A percentile compares a stretch with the other conserved stretches of the same genome.
Conservation (phyloP, 2,329 filamentous ascomycete species). For the Cladophialophora yegresii region DNA sequence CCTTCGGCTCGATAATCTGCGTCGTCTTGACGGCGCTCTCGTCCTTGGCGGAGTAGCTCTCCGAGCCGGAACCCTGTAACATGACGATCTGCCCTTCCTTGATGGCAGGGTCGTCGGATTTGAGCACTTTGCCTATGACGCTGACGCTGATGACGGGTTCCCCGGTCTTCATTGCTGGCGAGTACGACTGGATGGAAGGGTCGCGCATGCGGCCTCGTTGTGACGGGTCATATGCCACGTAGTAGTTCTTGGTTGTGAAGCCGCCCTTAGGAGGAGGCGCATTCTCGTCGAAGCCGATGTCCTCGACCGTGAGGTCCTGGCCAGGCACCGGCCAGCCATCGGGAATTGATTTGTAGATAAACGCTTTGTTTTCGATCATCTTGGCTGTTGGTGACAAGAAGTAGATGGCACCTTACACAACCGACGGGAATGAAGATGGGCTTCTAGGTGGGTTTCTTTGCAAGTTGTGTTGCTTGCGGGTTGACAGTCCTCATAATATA, state of each 20-base stretch:
- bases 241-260: constrained; percentile 66
- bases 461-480: neutral
- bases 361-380: constrained; percentile 64
- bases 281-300: constrained; percentile 66
- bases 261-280: constrained; percentile 58
- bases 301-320: constrained; percentile 69
- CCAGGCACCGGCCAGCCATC: constrained; percentile 67
- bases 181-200: constrained; percentile 63
- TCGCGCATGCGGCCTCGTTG: constrained; percentile 72
- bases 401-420: neutral
- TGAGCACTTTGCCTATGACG: constrained; percentile 65
- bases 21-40: constrained; percentile 40
- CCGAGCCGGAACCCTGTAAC: constrained; percentile 44
- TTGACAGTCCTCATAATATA: constrained; percentile 10
- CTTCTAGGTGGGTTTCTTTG: neutral
- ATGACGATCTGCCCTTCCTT: constrained; percentile 59
- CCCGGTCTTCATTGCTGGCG: constrained; percentile 59
- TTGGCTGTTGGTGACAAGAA: constrained; percentile 6
- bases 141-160: constrained; percentile 61
- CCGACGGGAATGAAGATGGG: neutral
- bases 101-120: constrained; percentile 62
- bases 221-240: constrained; percentile 75
- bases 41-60: constrained; percentile 65
- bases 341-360: constrained; percentile 73
- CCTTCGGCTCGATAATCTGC: constrained; percentile 52